A percentile compares a stretch with the other conserved stretches of the same genome.
These are phyloP conservation scores for Austroboletus niveus DNA, from an alignment of 1,284 basidiomycete genomes.

Conservation along the genomic window DNA sequence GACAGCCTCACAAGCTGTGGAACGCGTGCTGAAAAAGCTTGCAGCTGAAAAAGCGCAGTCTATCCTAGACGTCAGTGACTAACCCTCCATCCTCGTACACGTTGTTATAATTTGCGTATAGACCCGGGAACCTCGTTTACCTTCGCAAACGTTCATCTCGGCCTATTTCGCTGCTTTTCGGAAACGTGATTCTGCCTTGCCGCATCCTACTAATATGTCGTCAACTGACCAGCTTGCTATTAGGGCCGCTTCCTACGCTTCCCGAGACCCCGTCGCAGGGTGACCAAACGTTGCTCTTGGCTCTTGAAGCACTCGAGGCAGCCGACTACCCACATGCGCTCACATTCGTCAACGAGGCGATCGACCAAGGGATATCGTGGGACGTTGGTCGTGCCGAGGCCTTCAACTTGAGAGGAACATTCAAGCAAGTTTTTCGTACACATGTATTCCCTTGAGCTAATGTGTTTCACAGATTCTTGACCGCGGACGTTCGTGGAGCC, in stretches of 20 bases:
- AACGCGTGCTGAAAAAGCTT: constrained; percentile 89
- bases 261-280: constrained; percentile 79
- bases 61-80: constrained; percentile 55
- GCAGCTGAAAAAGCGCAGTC: constrained; percentile 71
- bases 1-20: constrained; percentile 77
- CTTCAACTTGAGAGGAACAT: constrained; percentile 92
- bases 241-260: constrained; percentile 69
- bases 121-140: constrained; percentile 82
- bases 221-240: constrained; percentile 2
- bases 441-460: background rate
- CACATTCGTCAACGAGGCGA: constrained; percentile 79
- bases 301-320: constrained; percentile 82
- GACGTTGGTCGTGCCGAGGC: constrained; percentile 82
- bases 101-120: constrained; percentile 24
- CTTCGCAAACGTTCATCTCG: constrained; percentile 90
- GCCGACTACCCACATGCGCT: constrained; percentile 87
- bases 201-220: background rate
- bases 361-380: constrained; percentile 86
- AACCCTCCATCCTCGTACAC: background rate
- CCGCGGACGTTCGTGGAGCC: constrained; percentile 82
- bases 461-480: constrained; percentile 66
- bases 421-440: constrained; percentile 61
- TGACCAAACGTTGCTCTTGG: constrained; percentile 81
- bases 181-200: constrained; percentile 46
- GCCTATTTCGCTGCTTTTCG: constrained; percentile 99